Evolutionary conservation across 2,329 filamentous ascomycete species (phyloP), one percentile per base, ranked within the genome.

Genomic region (Rutstroemia sp.): DNA sequence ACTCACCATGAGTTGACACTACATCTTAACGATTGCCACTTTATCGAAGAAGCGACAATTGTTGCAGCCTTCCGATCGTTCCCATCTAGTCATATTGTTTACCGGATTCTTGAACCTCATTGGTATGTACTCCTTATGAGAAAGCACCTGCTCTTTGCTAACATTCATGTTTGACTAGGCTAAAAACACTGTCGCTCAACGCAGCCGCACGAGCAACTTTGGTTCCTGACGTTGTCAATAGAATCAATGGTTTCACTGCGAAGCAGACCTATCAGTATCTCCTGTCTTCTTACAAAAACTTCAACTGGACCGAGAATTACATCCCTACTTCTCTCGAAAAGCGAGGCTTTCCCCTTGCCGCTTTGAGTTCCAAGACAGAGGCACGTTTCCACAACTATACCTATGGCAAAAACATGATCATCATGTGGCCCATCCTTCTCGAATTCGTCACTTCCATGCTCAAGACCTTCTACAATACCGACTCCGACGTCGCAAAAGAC

Each of bases 311-410:
- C 12, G 39, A 21, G 4, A 50, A 50, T 36, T 78, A 78, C 63
- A 70, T 78, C 12, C 76, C 76, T 23, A 71, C 71, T 50, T 74
- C 78, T 57, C 71, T 79, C 21, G 52, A 64, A 2, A 64, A 62
- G 1, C 74, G 76, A 19, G 76, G 76, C 0, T 78, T 78, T 61
- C 68, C 72, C 3, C 59, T 64, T 52, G 61, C 70, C 5, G 66
- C 68, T 1, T 64, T 73, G 1, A 60, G 62, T 9, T 67, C 71
- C 42, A 44, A 47, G 5, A 49, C n/a, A 1, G 46, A 55, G 48
- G 54, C 64, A 7, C 72, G 71, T 55, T 79, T 74, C 67, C 69
- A 72, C 53, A 78, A 78, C 65, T 79, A 78, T 60, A 69, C 73
- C 7, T 79, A 78, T 59, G 77, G 71, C 17, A 72, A 71, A 59